phyloP scores from a whole-genome alignment of 2,329 filamentous ascomycete species.

The Hymenoscyphus fructigenus region DNA sequence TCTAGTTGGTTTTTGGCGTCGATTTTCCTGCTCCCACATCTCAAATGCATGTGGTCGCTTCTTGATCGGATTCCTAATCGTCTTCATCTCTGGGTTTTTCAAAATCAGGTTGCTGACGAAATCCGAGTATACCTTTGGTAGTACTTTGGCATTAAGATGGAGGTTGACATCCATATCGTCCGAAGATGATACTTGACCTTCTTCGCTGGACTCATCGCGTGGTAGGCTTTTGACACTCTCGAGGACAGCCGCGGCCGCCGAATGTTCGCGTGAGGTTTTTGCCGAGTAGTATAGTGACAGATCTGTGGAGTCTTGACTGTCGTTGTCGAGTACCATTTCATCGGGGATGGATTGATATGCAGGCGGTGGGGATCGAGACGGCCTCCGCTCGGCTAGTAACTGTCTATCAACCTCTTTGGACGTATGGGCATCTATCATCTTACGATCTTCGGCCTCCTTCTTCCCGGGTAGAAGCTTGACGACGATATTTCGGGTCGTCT shows the following conservation, averaged over 20 bases:
- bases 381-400: background rate
- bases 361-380: background rate
- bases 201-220: background rate
- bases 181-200: background rate
- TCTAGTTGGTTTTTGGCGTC: slow-evolving; percentile 5
- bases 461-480: background rate
- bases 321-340: slow-evolving; percentile 2
- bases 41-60: slow-evolving; percentile 24
- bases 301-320: background rate
- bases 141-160: background rate
- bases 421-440: background rate
- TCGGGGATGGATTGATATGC: background rate
- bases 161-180: background rate
- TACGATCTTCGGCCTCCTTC: background rate
- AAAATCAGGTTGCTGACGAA: slow-evolving; percentile 24
- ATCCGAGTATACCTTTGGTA: slow-evolving; percentile 20
- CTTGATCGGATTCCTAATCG: slow-evolving; percentile 21
- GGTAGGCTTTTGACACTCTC: background rate
- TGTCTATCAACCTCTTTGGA: background rate
- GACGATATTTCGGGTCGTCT: background rate
- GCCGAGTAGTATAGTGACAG: background rate
- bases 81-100: slow-evolving; percentile 23
- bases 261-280: background rate
- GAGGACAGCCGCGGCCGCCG: background rate
- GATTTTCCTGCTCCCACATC: slow-evolving; percentile 25